Conservation (phyloP, 306 rosid species). For the Cucurbita moschata region DNA sequence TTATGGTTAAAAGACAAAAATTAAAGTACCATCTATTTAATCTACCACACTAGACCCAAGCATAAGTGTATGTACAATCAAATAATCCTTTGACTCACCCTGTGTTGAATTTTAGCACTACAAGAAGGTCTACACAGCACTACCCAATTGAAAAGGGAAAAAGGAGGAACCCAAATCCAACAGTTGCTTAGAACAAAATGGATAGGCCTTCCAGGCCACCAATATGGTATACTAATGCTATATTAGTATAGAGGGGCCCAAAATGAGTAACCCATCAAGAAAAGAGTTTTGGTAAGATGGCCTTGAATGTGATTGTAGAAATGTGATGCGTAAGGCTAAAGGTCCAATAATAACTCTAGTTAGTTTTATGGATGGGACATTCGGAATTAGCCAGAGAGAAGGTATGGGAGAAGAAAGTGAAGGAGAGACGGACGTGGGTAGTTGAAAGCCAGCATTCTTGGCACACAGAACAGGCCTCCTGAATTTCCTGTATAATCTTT, state of each 20-base stretch:
- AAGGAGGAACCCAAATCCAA: neutral
- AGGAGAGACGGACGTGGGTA: neutral
- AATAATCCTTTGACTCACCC: neutral
- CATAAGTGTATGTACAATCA: neutral
- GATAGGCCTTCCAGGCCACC: neutral
- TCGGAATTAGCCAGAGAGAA: neutral
- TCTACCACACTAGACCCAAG: neutral
- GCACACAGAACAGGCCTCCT: neutral
- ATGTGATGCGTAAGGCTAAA: neutral
- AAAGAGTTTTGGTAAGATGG: neutral
- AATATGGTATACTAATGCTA: neutral
- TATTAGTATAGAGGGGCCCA: neutral
- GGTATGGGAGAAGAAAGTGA: neutral
- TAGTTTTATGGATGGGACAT: neutral
- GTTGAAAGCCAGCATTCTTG: neutral
- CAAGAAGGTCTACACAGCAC: neutral
- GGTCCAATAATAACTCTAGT: neutral
- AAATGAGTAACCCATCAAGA: neutral
- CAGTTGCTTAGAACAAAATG: neutral
- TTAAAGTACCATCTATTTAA: neutral
- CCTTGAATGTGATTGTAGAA: neutral
- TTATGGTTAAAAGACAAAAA: neutral
- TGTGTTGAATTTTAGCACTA: neutral
- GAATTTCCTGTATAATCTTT: neutral
- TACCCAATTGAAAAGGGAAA: neutral